Base-by-base conservation (phyloP, 202 grass and related monocot genomes). In the Eragrostis tef region DNA sequence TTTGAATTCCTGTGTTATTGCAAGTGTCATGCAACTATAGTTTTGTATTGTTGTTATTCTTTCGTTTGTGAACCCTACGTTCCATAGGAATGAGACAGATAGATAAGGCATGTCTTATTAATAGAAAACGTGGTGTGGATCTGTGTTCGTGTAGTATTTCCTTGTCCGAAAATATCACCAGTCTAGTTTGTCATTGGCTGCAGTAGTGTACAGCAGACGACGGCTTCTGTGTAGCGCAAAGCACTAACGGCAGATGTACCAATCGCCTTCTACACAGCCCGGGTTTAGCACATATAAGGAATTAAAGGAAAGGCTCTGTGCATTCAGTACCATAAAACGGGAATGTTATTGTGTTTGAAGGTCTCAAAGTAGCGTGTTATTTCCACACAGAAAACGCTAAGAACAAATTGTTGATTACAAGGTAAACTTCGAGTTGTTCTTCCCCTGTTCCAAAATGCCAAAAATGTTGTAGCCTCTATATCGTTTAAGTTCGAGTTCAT, bases 141-240 rank as follows among this genome's bases (percentile, higher is more conserved):
- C 1, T 5, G 4, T 42, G 71, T 75, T n/a, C 7, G 7, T 7
- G 60, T 29, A 75, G 48, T 47, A 67, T 75, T 66, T 75, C 56
- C 16, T 3, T 45, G 59, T 43, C 11, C 9, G 20, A 54, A 83
- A 75, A 75, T 11, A 75, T 75, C 70, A 11, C 48, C 48, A 11
- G 34, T 12, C 16, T 67, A 67, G 49, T 57, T 75, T 10, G 34
- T 7, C 24, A 61, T 81, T 81, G 67, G 79, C 5, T 60, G 31
- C 24, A 10, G 31, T 5, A 39, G 4, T 13, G 64, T 45, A 16
- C 39, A 45, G 21, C 6, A 7, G 47, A 17, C 9, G 67, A 12
- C 19, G 10, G 6, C 17, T 53, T 42, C 16, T 49, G 2, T 36
- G 42, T 27, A 39, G 11, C 5, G 19, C 4, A 1, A 6, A 13